A percentile compares a stretch with the other conserved stretches of the same genome.
Conservation (phyloP, 495 filamentous ascomycete genomes). For the Chaetomium fimeti region DNA sequence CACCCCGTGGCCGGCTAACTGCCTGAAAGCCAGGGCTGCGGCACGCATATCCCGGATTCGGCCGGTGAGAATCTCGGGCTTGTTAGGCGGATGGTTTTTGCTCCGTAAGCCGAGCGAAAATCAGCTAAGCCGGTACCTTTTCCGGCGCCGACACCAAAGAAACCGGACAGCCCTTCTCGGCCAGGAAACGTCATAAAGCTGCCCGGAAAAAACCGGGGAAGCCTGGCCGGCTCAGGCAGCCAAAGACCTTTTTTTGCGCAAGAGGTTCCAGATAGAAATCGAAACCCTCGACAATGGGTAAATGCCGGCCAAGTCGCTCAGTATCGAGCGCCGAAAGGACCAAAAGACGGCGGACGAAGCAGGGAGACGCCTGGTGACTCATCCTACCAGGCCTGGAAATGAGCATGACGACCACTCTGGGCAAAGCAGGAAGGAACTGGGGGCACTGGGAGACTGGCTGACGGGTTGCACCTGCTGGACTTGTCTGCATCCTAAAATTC, state of each 20-base stretch:
- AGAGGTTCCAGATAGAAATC: not conserved
- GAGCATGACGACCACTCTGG: conserved; percentile 11
- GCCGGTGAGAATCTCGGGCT: conserved; percentile 24
- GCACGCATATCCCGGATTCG: conserved; percentile 9
- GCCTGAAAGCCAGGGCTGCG: conserved; percentile 24
- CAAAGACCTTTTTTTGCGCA: no score
- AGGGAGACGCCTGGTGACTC: conserved; percentile 14
- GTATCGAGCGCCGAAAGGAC: conserved; percentile 6
- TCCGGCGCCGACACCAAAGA: no score
- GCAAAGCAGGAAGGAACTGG: no score
- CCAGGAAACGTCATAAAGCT: not conserved
- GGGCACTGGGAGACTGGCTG: no score
- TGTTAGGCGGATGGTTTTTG: conserved; percentile 33
- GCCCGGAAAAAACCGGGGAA: conserved; percentile 7
- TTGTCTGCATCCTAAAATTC: not conserved
- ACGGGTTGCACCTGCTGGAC: not conserved
- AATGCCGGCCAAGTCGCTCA: conserved; percentile 12
- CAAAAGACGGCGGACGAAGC: not conserved
- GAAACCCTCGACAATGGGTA: not conserved
- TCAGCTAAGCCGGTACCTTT: conserved; percentile 24
- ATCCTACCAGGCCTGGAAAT: conserved; percentile 13
- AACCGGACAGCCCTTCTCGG: not conserved
- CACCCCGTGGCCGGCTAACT: conserved; percentile 12
- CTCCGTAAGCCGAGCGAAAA: conserved; percentile 32
- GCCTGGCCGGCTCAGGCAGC: not conserved